Base-by-base conservation (phyloP, 257 asterid species). In the Lavandula angustifolia region DNA sequence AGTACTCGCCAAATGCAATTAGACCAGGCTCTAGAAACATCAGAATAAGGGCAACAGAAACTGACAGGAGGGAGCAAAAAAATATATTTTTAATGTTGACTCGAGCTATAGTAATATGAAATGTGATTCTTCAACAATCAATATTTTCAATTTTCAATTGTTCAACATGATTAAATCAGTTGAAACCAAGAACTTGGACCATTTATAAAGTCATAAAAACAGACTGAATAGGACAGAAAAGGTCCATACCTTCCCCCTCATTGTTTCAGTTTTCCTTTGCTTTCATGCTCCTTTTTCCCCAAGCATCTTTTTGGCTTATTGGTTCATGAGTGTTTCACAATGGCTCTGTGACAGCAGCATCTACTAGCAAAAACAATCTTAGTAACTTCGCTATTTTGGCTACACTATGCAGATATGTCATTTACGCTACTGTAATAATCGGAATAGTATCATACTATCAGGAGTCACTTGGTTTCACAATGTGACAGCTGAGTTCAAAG, bases 201-300 rank as follows among this genome's bases (percentile, higher is more conserved):
- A 54, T 75, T 66, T 46, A 74, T 77, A 80, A 69, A 55, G 76
- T 68, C 69, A 73, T 73, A 54, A 62, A 75, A 58, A 62, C 71
- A 67, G 80, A 51, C 70, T 67, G 70, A 54, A 69, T 46, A 70
- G 69, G 83, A 81, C 79, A 74, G 75, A 79, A 63, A 50, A 48
- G 76, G 77, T 71, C 87, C 87, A 82, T 79, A 79, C 84, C 87
- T 79, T 70, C 64, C 78, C 75, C 60, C 70, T 67, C 63, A 68
- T 73, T 71, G 76, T 66, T 68, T 79, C 76, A 62, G 68, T 72
- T 75, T 66, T 75, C 41, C 44, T 77, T 8, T 77, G 66, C 4
- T 33, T 33, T 33, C 6, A 33, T 33, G 37, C 78, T 66, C 80
- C 75, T 68, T 73, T 71, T 35, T 67, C 6, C 38, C 82, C 74